Base-by-base conservation (phyloP, 2,329 filamentous ascomycete genomes). In the Endocalyx cinctus region DNA sequence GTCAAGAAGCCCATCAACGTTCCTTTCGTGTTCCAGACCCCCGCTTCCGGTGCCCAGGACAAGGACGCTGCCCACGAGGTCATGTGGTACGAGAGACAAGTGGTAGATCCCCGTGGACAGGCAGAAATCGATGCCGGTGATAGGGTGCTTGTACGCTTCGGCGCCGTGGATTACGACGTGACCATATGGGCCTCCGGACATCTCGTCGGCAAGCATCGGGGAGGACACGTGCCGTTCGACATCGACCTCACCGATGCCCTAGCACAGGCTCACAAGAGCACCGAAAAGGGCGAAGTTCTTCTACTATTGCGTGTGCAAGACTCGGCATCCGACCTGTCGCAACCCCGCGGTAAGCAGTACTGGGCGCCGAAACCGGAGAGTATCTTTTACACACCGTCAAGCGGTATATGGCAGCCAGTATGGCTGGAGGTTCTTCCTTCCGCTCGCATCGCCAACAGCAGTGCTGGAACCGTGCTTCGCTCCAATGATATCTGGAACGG, bases 311-410 rank as follows among this genome's bases (percentile, higher is more conserved):
- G 79, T 4, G 73, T 82, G 0, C 72, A 70, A 25, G 79, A 84
- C 53, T 82, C 79, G 1, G 74, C 79, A 0, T 73, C 71, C 38
- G 79, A 84, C 39, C 58, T 82, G 6, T 70, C 72, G 0, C 79
- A 84, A 52, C 80, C 77, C 1, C 66, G 80, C 19, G 80, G 80
- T 0, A 84, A 84, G 53, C 80, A 84, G 54, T 79, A 79, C 48
- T 80, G 76, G 76, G 69, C 65, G 4, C 70, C 72, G 1, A 65
- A 76, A 52, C 73, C 76, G 0, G 74, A 80, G 51, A 73, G 69
- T 32, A 77, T 77, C 45, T 77, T 76, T 47, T 77, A 77, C 47
- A 75, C 70, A 1, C 73, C 73, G 0, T 72, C 70, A 7, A 70
- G 69, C 17, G 73, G 73, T 16, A 74, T 77, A 36, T 77, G 73